These are phyloP conservation scores for Pseudocercospora crystallina DNA, from an alignment of 2,329 filamentous ascomycete genomes.

Conservation along the genomic window DNA sequence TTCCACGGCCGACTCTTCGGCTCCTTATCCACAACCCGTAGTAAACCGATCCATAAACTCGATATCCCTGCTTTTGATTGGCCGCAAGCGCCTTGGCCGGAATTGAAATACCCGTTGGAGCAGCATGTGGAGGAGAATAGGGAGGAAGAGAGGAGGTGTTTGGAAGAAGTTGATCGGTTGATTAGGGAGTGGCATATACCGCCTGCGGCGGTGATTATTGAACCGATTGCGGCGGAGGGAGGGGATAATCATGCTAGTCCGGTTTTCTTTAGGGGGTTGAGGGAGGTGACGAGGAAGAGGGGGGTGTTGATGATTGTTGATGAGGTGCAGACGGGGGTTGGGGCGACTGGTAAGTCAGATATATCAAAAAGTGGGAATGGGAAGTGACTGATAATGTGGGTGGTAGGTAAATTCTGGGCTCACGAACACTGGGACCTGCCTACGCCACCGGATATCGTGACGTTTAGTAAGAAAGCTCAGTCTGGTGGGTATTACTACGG, in stretches of 20 bases:
- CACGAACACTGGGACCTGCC: constrained; percentile 86
- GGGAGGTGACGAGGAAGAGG: constrained; percentile 72
- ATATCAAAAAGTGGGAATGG: no score
- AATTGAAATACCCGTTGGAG: constrained; percentile 79
- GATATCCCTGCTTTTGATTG: constrained; percentile 92
- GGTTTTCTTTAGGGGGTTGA: constrained; percentile 78
- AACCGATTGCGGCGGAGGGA: constrained; percentile 88
- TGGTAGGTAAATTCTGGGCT: constrained; percentile 63
- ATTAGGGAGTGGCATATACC: constrained; percentile 75
- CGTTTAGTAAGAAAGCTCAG: constrained; percentile 91
- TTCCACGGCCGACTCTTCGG: constrained; percentile 91
- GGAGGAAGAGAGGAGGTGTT: constrained; percentile 71
- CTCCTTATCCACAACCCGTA: constrained; percentile 79
- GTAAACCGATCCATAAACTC: constrained; percentile 89
- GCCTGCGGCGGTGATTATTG: constrained; percentile 76
- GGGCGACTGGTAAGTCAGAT: constrained; percentile 72
- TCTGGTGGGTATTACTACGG: constrained; percentile 87
- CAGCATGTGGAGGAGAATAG: constrained; percentile 74
- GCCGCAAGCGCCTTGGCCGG: constrained; percentile 88
- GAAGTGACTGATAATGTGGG: no score
- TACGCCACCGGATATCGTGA: constrained; percentile 85
- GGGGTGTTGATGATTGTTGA: constrained; percentile 82
- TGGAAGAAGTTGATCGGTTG: constrained; percentile 77
- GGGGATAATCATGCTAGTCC: constrained; percentile 89
- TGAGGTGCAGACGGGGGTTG: constrained; percentile 87